Evolutionary conservation across 306 rosid species (phyloP), one percentile per base, ranked within the genome.

Genomic region (Medicago ruthenica): DNA sequence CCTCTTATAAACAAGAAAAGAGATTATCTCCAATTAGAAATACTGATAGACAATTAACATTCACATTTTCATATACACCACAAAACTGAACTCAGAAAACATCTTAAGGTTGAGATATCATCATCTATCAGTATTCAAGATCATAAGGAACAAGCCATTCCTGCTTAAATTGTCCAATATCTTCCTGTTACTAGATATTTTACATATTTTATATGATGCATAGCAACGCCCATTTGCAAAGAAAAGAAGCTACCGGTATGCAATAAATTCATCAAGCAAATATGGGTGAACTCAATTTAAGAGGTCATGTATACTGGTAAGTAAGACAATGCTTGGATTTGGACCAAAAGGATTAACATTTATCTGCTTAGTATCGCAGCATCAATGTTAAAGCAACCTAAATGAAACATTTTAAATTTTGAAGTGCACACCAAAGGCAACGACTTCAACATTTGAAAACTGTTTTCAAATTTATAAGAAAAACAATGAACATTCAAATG

Each of bases 281-380:
- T 24, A 76, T 1, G 14, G 12, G 57, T 14, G 18, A 62, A 74
- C 48, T 67, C 76, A 17, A 60, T 50, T 74, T 31, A 67, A 47
- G 81, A 80, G 18, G 57, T 65, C 69, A n/a, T 24, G 45, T 8
- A 74, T 18, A 34, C 37, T 5, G 37, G 58, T 22, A 31, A 47
- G 20, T 44, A 82, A 81, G 47, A 55, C 79, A 71, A 80, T 67
- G 70, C 39, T 82, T 39, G 69, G 50, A 82, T 48, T 74, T 61
- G 72, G 71, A 74, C 64, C 63, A 22, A 84, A 72, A 24, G 63
- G 40, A 66, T 58, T 39, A 48, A 64, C 41, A 70, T 80, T 15
- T 63, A 50, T 73, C 45, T 70, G 62, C 60, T 36, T 17, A 36
- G 50, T 78, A 79, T 18, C 62, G 24, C 71, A 40, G 36, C 66